Evolutionary conservation across 1,284 basidiomycete genomes (phyloP), one percentile per base, ranked within the genome.

Genomic region (Apiotrichum siamense): DNA sequence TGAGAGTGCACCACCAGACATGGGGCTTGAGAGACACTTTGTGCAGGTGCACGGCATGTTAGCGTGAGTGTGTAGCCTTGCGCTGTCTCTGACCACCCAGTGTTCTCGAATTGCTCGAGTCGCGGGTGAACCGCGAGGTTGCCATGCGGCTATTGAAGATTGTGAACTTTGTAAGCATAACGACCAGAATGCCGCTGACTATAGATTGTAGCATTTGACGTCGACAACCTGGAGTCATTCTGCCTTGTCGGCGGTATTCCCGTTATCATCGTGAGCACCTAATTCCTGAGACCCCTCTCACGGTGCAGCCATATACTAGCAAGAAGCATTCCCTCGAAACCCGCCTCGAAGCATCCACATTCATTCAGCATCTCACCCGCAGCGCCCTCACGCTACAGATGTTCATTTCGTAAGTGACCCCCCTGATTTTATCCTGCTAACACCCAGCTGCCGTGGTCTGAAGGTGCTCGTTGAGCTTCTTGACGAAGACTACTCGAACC

Each of bases 311-410:
- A 35, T 97, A 94, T 67, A 94, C 93, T 0, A 91, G 89, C 10
- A 97, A 96, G 77, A 89, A 87, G 65, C 91, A 90, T 69, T 85
- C 91, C 1, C 84, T 88, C 17, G 92, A 97, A 65, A 94, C 91
- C 61, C 83, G 94, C 38, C 75, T 89, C n/a, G 88, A 97, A 70
- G 93, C 93, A 1, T 96, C 94, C 1, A 85, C 89, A 62, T 97
- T 97, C 72, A 88, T 98, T 50, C 86, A 88, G 41, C 77, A 94
- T 25, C 81, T 97, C 40, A 90, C 93, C 56, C 87, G 90, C 0
- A 96, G 91, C 6, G 85, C 91, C 5, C 75, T 97, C 55, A 97
- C 94, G 13, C 75, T 97, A 39, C 92, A 97, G 69, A 97, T 96
- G 92, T 96, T 97, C 75, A 94, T 97, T 61, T 88, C 89, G 85